Conservation (phyloP, 176 grass and related monocot genomes). For the Eragrostis nindensis region DNA sequence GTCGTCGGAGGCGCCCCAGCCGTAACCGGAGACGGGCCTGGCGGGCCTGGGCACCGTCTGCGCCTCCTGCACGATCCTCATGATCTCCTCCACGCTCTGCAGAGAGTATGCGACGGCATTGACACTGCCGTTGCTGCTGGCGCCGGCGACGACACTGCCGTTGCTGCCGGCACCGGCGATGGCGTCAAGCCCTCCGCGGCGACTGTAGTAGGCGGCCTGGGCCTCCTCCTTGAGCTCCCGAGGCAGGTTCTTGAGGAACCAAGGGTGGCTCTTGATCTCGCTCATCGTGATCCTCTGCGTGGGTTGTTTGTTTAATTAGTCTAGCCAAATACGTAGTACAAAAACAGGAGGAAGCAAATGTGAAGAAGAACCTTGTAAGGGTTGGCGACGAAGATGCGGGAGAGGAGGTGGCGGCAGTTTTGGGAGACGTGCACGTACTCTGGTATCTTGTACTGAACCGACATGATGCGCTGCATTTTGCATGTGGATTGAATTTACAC, state of each 20-base stretch:
- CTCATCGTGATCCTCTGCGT: slow-evolving; percentile 75
- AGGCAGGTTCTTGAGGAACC: slow-evolving; percentile 86
- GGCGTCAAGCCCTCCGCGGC: slow-evolving; percentile 5
- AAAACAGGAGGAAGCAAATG: neutral
- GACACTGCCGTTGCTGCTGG: neutral
- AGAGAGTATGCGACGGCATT: slow-evolving; percentile 38
- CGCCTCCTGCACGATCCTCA: slow-evolving; percentile 76
- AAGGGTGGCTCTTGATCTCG: slow-evolving; percentile 82
- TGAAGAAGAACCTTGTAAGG: slow-evolving; percentile 46
- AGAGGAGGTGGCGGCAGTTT: slow-evolving; percentile 77
- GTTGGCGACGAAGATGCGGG: slow-evolving; percentile 75
- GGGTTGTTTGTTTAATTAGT: too few relatives aligned
- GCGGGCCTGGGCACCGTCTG: slow-evolving; percentile 52
- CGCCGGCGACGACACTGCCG: neutral
- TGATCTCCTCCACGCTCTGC: slow-evolving; percentile 81
- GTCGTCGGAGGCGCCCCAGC: slow-evolving; percentile 41
- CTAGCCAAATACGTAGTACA: too few relatives aligned
- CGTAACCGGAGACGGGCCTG: slow-evolving; percentile 54
- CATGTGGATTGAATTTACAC: too few relatives aligned
- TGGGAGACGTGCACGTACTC: slow-evolving; percentile 86
- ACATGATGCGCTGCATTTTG: slow-evolving; percentile 60
- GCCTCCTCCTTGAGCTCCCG: slow-evolving; percentile 81
- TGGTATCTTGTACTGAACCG: slow-evolving; percentile 75
- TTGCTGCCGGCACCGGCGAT: neutral
- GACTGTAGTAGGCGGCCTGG: slow-evolving; percentile 63